Base-by-base conservation (phyloP, 1,284 basidiomycete genomes). In the Cryptococcus jaspeensis region DNA sequence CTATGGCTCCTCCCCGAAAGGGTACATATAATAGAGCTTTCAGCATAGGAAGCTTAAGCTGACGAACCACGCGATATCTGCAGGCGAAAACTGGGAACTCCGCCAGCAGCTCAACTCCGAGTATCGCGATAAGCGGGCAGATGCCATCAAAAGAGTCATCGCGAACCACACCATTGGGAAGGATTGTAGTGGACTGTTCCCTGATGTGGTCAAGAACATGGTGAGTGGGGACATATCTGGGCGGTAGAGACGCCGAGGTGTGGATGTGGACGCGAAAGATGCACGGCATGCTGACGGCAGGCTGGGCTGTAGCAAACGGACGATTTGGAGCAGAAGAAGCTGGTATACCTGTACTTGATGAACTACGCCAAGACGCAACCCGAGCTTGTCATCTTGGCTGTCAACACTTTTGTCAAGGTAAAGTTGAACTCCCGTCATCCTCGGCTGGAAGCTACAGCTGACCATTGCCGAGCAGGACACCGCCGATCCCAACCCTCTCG, bases 121-220 rank as follows among this genome's bases (percentile, higher is more conserved):
- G 75, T 97, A 96, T 80, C 84, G 87, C 59, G 93, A 97, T 67
- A 90, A 91, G 73, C 83, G 95, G 58, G 97, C 97, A 78, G 95
- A 98, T 87, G 96, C 95, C 4, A 97, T 99, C 81, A 98, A 98
- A 80, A 84, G 90, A 49, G 90, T 92, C 60, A 95, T 95, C 72
- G 92, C 92, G 49, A 92, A 91, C 66, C 94, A 95, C 88, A 95
- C 92, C 1, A 90, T 96, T 60, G 91, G 92, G 55, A 96, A 96
- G 84, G 92, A 97, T 80, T 91, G 95, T 76, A 89, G 89, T 73
- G 95, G 92, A 36, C 85, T 99, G 61, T 98, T 99, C 74, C 92
- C 93, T 6, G 92, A 97, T 78, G 95, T 99, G 23, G 87, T 99
- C 73, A 98, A 98, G 84, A 98, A 98, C 79, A 97, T 97, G 92